phyloP scores from a whole-genome alignment of 208 protist genomes.

The Trichomonas vaginalis region DNA sequence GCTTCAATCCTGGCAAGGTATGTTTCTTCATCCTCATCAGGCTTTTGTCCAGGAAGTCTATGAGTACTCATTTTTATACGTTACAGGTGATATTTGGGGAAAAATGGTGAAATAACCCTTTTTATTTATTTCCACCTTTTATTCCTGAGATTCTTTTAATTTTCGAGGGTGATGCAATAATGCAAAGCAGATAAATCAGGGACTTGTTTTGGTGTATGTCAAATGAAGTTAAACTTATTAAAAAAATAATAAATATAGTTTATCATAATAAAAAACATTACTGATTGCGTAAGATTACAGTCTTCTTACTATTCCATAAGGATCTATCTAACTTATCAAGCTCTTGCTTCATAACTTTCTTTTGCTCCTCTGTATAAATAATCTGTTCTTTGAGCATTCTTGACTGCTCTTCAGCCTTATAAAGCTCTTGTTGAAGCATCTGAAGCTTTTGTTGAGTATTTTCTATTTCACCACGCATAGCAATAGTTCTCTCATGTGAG shows the following conservation, averaged over 20 bases:
- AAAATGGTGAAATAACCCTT: no score
- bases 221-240: no score
- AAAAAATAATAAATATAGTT: no score
- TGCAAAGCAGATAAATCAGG: no score
- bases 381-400: not conserved
- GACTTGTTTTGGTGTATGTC: no score
- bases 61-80: not conserved
- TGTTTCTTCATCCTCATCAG: not conserved
- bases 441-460: not conserved
- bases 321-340: not conserved
- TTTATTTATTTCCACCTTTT: no score
- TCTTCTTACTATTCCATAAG: not conserved
- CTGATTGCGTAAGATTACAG: not conserved
- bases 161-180: no score
- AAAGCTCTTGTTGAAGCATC: not conserved
- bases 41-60: not conserved
- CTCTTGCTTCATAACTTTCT: not conserved
- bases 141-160: no score
- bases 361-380: not conserved
- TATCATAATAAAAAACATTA: no score
- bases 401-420: not conserved
- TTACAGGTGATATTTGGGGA: no score
- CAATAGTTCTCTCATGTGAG: not conserved
- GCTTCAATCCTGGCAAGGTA: not conserved
- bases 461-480: not conserved